phyloP scores from a whole-genome alignment of 2,329 filamentous ascomycete species.

The Penicillium occitanis region DNA sequence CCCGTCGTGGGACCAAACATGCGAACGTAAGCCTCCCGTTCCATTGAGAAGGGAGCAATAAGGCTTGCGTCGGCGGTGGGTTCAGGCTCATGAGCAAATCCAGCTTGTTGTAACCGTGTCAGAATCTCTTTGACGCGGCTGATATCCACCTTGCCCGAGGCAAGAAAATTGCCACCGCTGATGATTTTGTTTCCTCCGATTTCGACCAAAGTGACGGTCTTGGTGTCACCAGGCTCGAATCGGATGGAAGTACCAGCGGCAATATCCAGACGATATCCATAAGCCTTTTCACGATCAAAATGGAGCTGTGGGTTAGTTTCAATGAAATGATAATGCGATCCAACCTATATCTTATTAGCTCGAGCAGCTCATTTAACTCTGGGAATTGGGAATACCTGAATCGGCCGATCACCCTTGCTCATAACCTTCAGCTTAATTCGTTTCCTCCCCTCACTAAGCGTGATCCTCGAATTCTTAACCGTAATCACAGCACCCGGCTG shows the following conservation, averaged over 20 bases:
- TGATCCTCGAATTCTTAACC: slow-evolving; percentile 63
- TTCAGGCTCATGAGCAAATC: slow-evolving; percentile 75
- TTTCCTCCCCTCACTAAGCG: slow-evolving; percentile 71
- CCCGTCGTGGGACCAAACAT: slow-evolving; percentile 95
- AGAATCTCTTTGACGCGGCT: slow-evolving; percentile 66
- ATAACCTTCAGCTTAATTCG: slow-evolving; percentile 74
- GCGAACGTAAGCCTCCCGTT: slow-evolving; percentile 71
- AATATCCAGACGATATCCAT: slow-evolving; percentile 86
- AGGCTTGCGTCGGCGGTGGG: slow-evolving; percentile 57
- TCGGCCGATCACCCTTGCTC: slow-evolving; percentile 83
- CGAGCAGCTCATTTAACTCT: neutral
- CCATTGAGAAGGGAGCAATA: slow-evolving; percentile 68
- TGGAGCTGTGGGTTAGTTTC: slow-evolving; percentile 88
- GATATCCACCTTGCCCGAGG: slow-evolving; percentile 68
- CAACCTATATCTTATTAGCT: slow-evolving; percentile 52
- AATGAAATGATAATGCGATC: slow-evolving; percentile 94
- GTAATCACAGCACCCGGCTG: slow-evolving; percentile 79
- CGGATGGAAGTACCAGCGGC: slow-evolving; percentile 86
- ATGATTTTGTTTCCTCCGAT: slow-evolving; percentile 81
- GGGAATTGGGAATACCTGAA: slow-evolving; percentile 62
- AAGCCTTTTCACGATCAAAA: slow-evolving; percentile 80
- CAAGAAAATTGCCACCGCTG: slow-evolving; percentile 78
- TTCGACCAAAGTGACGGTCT: slow-evolving; percentile 85
- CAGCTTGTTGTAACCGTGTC: slow-evolving; percentile 64
- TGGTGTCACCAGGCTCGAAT: slow-evolving; percentile 90